Base-by-base conservation (phyloP, 345 rosid genomes). In the Syzygium oleosum region DNA sequence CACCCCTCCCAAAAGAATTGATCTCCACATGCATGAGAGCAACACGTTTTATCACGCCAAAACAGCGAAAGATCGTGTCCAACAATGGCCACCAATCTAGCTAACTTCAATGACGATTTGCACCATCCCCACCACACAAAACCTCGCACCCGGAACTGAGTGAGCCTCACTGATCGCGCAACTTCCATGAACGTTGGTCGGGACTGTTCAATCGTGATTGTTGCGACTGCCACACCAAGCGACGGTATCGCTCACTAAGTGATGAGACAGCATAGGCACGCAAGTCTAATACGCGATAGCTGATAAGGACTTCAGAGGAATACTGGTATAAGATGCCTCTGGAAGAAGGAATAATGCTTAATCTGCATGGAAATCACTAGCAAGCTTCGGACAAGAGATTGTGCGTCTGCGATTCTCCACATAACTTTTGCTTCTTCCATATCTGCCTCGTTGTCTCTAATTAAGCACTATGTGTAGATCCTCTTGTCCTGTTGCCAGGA, bases 391-490 rank as follows among this genome's bases (percentile, higher is more conserved):
- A 78, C 22, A 58, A 38, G 29, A 7, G 58, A 54, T 73, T 9
- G 52, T 78, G 65, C 88, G 43, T 68, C 84, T 77, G 27, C 88
- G 85, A 87, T 41, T 54, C 85, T 53, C 88, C 88, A 78, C 88
- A 41, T 87, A 52, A 4, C 73, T 54, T 56, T 63, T 8, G 43
- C 51, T 56, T 19, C 61, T 41, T 41, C 53, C 17, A 61, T 86
- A 16, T 86, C 83, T 54, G 27, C 88, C 54, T 77, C 51, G 34
- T 52, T 52, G 88, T 86, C 88, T 52, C 29, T 86, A 46, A 22
- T 27, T 51, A 86, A 86, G 84, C 87, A 86, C 61, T 68, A 52
- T 14, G 46, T 21, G 29, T 65, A 59, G 41, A 86, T 38, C 78
- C 31, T 29, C 27, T 86, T 86, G 87, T 65, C 87, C 58, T 68